A percentile compares a stretch with the other conserved stretches of the same genome.
phyloP scores from a whole-genome alignment of 768 basidiomycete species.

The Lactarius sp. region DNA sequence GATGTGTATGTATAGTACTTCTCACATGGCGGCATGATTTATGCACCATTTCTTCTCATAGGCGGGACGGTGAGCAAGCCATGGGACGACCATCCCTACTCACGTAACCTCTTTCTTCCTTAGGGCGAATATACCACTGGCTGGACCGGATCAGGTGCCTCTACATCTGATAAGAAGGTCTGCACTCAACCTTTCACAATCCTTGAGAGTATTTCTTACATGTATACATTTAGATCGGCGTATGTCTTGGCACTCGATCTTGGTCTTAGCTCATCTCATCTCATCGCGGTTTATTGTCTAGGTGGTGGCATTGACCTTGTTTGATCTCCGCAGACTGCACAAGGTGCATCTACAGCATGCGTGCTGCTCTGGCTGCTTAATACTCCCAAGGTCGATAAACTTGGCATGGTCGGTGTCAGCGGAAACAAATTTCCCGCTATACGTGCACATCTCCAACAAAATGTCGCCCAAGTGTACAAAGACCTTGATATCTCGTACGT shows the following conservation, averaged over 20 bases:
- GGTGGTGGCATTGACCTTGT: slow-evolving; percentile 87
- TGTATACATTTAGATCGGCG: slow-evolving; percentile 52
- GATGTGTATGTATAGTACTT: slow-evolving; percentile 58
- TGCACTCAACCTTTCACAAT: slow-evolving; percentile 17
- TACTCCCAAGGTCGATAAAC: slow-evolving; percentile 50
- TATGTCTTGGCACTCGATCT: slow-evolving; percentile 35
- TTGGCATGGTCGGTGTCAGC: slow-evolving; percentile 87
- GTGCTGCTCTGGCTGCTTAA: slow-evolving; percentile 18
- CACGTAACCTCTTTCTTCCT: not conserved
- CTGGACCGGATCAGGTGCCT: slow-evolving; percentile 89
- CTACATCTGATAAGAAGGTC: slow-evolving; percentile 93
- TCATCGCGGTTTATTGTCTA: slow-evolving; percentile 32
- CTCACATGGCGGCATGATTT: slow-evolving; percentile 8
- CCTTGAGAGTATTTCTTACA: not conserved
- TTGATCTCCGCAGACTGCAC: slow-evolving; percentile 79
- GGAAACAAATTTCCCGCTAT: slow-evolving; percentile 87
- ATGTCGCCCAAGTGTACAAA: slow-evolving; percentile 80
- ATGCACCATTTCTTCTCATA: slow-evolving; percentile 29
- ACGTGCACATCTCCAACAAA: slow-evolving; percentile 70
- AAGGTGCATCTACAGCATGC: slow-evolving; percentile 46
- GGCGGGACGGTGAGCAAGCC: slow-evolving; percentile 43
- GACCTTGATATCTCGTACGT: slow-evolving; percentile 80
- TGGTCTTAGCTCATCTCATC: slow-evolving; percentile 21
- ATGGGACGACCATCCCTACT: not conserved
- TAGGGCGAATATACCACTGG: slow-evolving; percentile 92